Conservation (phyloP, 2,329 filamentous ascomycete genomes). For the Huntiella savannae region DNA sequence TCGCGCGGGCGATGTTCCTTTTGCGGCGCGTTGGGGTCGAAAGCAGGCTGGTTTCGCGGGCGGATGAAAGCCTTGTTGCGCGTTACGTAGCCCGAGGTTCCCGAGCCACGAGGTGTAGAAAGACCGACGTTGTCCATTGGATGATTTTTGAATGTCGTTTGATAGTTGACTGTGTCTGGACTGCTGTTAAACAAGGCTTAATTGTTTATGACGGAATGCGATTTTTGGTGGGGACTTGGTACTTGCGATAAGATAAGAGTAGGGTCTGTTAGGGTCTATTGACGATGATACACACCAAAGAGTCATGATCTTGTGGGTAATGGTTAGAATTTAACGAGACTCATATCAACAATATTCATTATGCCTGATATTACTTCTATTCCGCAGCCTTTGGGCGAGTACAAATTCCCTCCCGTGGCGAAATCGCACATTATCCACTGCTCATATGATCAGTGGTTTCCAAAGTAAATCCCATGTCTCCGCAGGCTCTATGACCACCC, state of each 20-base stretch:
- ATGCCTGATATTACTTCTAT: constrained; percentile 5
- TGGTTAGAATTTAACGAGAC: background rate
- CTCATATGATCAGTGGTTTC: constrained; percentile 85
- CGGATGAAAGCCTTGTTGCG: constrained; percentile 79
- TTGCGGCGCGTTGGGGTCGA: constrained; percentile 47
- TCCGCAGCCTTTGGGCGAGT: constrained; percentile 17
- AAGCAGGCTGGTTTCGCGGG: constrained; percentile 51
- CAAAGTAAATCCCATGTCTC: constrained; percentile 30
- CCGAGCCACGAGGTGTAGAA: constrained; percentile 79
- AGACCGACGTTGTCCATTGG: constrained; percentile 67
- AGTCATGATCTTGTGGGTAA: background rate
- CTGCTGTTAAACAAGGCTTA: constrained; percentile 7
- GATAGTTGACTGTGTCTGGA: background rate
- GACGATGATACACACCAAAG: too few species aligned
- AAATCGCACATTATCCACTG: constrained; percentile 82
- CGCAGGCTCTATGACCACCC: constrained; percentile 9
- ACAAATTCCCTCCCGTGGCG: constrained; percentile 62
- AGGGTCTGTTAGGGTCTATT: background rate
- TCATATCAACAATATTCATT: background rate
- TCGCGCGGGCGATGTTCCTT: constrained; percentile 61
- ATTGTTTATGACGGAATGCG: background rate
- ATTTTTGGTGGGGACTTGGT: background rate
- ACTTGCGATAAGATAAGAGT: constrained; percentile 8
- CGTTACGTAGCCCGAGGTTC: constrained; percentile 94
- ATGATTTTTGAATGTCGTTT: background rate